phyloP scores from a whole-genome alignment of 2,329 filamentous ascomycete species.

The Botrytis galanthina region DNA sequence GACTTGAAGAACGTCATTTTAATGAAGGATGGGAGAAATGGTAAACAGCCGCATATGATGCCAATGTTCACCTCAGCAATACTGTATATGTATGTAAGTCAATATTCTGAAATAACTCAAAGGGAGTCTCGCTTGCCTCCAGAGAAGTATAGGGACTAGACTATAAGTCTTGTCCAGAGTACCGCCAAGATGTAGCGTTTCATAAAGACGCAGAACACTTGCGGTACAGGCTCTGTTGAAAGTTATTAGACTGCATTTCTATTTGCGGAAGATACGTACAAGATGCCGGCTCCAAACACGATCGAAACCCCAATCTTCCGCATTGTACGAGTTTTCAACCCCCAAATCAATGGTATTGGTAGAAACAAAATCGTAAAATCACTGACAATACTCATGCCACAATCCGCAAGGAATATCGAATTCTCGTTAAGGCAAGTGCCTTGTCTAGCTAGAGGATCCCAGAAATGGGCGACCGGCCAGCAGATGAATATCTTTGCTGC shows the following conservation, averaged over 20 bases:
- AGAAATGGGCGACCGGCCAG: conserved; percentile 10
- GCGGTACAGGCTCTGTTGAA: neutral
- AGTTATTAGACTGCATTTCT: neutral
- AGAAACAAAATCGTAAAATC: conserved; percentile 8
- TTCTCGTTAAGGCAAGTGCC: conserved; percentile 1
- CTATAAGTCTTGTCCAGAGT: neutral
- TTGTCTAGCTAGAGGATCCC: neutral
- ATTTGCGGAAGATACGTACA: neutral
- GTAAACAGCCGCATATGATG: conserved; percentile 5
- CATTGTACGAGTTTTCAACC: neutral
- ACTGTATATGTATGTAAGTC: neutral
- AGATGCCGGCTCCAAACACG: neutral
- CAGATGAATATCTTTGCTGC: conserved; percentile 7
- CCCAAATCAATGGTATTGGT: conserved; percentile 3
- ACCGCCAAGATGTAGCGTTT: neutral
- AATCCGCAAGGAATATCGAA: conserved; percentile 5
- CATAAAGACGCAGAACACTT: neutral
- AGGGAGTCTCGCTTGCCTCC: neutral
- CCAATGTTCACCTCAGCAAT: neutral
- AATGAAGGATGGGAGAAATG: neutral
- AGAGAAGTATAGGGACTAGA: neutral
- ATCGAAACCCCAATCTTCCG: conserved; percentile 4
- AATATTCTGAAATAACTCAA: neutral
- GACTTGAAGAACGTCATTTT: neutral
- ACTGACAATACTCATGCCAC: neutral